Percentiles rank a stretch among this genome's conserved stretches.
These are phyloP conservation scores for Cornus florida DNA, from an alignment of 148 eudicot genomes.

Conservation along the genomic window DNA sequence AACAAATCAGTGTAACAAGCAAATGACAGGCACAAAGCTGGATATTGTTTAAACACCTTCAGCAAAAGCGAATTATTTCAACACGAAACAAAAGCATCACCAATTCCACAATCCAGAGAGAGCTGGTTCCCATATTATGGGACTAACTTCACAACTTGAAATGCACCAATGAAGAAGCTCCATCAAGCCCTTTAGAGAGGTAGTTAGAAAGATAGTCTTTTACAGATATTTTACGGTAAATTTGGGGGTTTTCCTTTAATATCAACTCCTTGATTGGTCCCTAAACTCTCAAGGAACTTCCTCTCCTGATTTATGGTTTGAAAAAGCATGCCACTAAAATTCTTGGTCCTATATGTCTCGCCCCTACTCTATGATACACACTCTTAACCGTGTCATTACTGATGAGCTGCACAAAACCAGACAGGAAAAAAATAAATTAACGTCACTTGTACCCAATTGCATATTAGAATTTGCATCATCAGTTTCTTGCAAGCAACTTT, in stretches of 20 bases:
- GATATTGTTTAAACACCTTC: too few relatives aligned
- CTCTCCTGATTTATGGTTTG: slow-evolving; percentile 5
- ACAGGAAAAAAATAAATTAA: too few relatives aligned
- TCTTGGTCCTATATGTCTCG: slow-evolving; percentile 44
- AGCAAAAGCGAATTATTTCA: too few relatives aligned
- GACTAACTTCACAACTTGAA: slow-evolving; percentile 12
- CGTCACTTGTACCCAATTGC: too few relatives aligned
- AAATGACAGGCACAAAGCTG: too few relatives aligned
- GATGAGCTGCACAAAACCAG: slow-evolving; percentile 23
- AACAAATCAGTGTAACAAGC: too few relatives aligned
- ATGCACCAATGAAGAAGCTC: slow-evolving; percentile 12
- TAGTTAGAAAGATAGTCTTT: slow-evolving; percentile 20
- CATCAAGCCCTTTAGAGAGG: slow-evolving; percentile 35
- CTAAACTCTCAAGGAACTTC: slow-evolving; percentile 13
- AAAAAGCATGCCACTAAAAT: slow-evolving; percentile 47
- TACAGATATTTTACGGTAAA: slow-evolving; percentile 29
- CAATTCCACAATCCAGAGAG: not conserved
- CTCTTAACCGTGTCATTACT: slow-evolving; percentile 37
- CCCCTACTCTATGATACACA: slow-evolving; percentile 14
- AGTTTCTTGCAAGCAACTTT: too few relatives aligned
- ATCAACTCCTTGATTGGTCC: slow-evolving; percentile 46
- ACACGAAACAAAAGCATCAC: too few relatives aligned
- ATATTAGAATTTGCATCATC: too few relatives aligned
- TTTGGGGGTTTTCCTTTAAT: slow-evolving; percentile 40
- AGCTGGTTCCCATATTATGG: too few relatives aligned